Conservation (phyloP, 1,139 yeast genomes). For the Saccharomyces pastorianus region DNA sequence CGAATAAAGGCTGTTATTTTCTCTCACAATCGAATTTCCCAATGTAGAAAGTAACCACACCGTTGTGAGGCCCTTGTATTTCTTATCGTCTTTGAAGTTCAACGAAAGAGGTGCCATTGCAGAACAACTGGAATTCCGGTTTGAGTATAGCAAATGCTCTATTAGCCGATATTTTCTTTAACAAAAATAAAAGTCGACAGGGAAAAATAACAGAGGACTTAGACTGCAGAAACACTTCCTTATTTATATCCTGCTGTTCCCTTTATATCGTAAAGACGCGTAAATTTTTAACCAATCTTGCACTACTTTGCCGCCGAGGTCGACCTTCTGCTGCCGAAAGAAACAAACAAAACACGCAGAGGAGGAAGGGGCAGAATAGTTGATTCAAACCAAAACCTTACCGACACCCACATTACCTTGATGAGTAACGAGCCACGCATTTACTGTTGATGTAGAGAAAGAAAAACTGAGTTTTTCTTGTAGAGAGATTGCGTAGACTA, state of each 20-base stretch:
- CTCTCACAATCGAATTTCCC: constrained; percentile 6
- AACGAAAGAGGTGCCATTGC: neutral
- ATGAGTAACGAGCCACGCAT: too few relatives aligned
- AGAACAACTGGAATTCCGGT: neutral
- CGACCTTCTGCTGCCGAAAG: neutral
- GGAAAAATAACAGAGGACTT: too few relatives aligned
- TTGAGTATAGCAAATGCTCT: neutral
- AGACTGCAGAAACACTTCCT: too few relatives aligned
- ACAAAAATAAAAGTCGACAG: too few relatives aligned
- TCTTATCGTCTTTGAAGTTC: neutral
- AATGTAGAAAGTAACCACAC: constrained; percentile 15
- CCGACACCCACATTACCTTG: too few relatives aligned
- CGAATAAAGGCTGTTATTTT: neutral
- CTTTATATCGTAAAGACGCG: neutral
- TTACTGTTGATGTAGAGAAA: too few relatives aligned
- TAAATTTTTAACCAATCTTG: too few relatives aligned
- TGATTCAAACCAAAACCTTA: too few relatives aligned
- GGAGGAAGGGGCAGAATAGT: neutral
- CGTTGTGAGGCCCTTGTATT: constrained; percentile 9
- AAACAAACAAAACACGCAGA: neutral
- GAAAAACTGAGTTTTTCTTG: too few relatives aligned
- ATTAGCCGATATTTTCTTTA: too few relatives aligned
- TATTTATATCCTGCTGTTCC: neutral
- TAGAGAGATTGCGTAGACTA: too few relatives aligned
- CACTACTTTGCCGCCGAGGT: neutral